Percentiles rank a stretch among this genome's conserved stretches.
Evolutionary conservation across 495 filamentous ascomycete genomes (phyloP).

Genomic region (Annulohypoxylon stygium): DNA sequence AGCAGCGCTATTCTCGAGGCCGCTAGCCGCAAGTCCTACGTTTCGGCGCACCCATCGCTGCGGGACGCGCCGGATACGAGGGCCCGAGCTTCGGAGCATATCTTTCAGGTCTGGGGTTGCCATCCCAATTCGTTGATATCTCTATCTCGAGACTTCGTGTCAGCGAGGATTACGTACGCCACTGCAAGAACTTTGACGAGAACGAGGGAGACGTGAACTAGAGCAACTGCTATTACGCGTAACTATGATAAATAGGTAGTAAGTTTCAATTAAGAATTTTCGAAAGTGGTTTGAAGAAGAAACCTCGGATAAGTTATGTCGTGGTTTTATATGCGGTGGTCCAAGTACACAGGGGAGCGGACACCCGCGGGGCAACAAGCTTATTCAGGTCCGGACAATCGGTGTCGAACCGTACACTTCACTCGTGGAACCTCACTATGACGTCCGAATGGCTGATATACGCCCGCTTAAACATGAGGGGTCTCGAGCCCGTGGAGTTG

Average conservation of each 20-base stretch:
- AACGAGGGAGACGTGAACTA: background rate
- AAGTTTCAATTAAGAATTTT: background rate
- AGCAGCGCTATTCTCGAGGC: conserved; percentile 22
- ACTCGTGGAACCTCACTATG: conserved; percentile 16
- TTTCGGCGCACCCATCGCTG: background rate
- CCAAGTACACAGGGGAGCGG: conserved; percentile 24
- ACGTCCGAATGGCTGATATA: conserved; percentile 41
- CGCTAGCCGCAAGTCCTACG: conserved; percentile 29
- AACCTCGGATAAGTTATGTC: conserved; percentile 33
- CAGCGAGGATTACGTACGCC: background rate
- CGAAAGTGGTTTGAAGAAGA: background rate
- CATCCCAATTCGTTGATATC: background rate
- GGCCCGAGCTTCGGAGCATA: conserved; percentile 21
- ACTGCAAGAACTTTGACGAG: background rate
- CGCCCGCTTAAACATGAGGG: conserved; percentile 18
- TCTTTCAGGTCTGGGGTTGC: background rate
- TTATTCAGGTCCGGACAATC: conserved; percentile 27
- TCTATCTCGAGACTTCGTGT: background rate
- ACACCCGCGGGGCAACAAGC: conserved; percentile 32
- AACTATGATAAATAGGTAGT: background rate
- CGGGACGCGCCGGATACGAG: conserved; percentile 14
- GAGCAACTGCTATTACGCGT: conserved; percentile 11
- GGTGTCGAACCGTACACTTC: conserved; percentile 35
- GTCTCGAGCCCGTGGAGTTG: conserved; percentile 10
- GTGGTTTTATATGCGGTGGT: conserved; percentile 26